Percentiles rank a stretch among this genome's conserved stretches.
Evolutionary conservation across 1,139 yeast species (phyloP).

Genomic region (Magnusiomyces ingens): DNA sequence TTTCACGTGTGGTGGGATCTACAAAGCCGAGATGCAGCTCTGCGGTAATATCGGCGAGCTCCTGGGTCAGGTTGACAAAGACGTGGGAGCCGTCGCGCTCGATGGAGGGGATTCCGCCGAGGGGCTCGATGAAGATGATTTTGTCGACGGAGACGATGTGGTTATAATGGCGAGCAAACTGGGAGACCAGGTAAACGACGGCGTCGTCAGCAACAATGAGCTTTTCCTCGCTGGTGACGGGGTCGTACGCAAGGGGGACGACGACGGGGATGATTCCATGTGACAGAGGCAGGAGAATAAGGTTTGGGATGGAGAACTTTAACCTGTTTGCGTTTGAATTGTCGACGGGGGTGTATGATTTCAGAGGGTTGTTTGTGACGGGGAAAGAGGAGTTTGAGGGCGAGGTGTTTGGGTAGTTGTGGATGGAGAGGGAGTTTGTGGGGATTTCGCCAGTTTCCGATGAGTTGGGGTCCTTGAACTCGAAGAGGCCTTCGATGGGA

Average conservation of each 20-base stretch:
- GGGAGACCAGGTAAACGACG: conserved; percentile 31
- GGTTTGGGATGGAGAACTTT: conserved; percentile 31
- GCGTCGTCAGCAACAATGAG: conserved; percentile 36
- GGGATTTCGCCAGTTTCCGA: too few relatives aligned
- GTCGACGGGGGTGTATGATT: conserved; percentile 2
- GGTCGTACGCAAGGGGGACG: conserved; percentile 50
- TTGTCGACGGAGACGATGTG: conserved; percentile 59
- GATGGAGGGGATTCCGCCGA: conserved; percentile 86
- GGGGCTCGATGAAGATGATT: conserved; percentile 65
- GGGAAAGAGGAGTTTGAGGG: neutral
- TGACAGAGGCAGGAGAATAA: conserved; percentile 34
- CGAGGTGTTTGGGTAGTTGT: too few relatives aligned
- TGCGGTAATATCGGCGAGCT: conserved; percentile 55
- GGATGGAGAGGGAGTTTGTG: too few relatives aligned
- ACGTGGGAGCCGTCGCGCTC: conserved; percentile 84
- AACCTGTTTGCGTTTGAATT: conserved; percentile 16
- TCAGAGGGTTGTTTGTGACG: conserved; percentile 4
- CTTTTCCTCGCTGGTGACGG: conserved; percentile 35
- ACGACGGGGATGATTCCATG: conserved; percentile 52
- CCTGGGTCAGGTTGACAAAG: conserved; percentile 78
- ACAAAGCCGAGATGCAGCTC: conserved; percentile 55
- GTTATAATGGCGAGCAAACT: conserved; percentile 30
- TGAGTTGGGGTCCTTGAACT: conserved; percentile 16
- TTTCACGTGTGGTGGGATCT: conserved; percentile 39
- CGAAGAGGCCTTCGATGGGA: conserved; percentile 35